phyloP scores from a whole-genome alignment of 257 asterid genomes.

The Knoxia roxburghii region DNA sequence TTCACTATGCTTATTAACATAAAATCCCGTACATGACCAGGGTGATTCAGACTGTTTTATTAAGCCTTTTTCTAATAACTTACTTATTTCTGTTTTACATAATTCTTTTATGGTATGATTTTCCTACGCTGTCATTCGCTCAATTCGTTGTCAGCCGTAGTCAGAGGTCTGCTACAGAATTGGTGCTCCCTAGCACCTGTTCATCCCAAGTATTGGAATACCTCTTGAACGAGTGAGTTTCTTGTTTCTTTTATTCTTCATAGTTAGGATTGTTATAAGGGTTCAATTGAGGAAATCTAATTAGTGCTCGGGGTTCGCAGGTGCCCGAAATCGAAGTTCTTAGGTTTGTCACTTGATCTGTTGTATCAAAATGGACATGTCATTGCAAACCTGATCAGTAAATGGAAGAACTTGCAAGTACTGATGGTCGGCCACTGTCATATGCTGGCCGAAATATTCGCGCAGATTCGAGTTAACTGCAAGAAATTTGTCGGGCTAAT shows the following conservation, averaged over 20 bases:
- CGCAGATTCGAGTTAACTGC: conserved; percentile 10
- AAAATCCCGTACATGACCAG: too few species aligned
- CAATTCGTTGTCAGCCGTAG: conserved; percentile 9
- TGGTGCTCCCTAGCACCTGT: conserved; percentile 13
- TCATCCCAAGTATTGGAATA: conserved; percentile 9
- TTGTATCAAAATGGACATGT: conserved; percentile 6
- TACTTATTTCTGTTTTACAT: too few species aligned
- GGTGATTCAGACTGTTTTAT: too few species aligned
- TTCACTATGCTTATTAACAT: too few species aligned
- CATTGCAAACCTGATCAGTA: neutral
- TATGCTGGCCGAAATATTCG: conserved; percentile 8
- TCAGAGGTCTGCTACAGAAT: conserved; percentile 5
- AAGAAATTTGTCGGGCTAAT: conserved; percentile 10
- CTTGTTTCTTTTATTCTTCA: neutral
- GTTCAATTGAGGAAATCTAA: too few species aligned
- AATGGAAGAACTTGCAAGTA: conserved; percentile 12
- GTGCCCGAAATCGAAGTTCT: conserved; percentile 14
- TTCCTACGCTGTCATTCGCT: conserved; percentile 11
- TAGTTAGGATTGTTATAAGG: too few species aligned
- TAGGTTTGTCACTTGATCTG: conserved; percentile 10
- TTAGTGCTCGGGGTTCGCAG: too few species aligned
- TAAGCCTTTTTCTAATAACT: too few species aligned
- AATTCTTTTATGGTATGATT: neutral
- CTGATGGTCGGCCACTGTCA: conserved; percentile 8
- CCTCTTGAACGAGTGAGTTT: conserved; percentile 9